phyloP scores from a whole-genome alignment of 148 eudicot species.

The Nepenthes mirabilis region DNA sequence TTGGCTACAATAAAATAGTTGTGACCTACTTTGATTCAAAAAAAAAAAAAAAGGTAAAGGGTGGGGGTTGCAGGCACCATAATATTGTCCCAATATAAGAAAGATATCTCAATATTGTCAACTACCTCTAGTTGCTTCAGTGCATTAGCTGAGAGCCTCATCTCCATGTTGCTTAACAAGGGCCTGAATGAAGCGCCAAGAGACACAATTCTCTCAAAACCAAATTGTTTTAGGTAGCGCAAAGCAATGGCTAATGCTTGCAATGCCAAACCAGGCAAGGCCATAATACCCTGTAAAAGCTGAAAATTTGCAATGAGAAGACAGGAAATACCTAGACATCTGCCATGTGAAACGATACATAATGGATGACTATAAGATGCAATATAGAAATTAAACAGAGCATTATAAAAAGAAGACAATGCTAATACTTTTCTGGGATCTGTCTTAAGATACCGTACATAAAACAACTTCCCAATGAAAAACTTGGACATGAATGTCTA shows the following conservation, averaged over 20 bases:
- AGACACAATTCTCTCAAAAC: slow-evolving; percentile 63
- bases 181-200: slow-evolving; percentile 80
- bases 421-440: too few relatives aligned
- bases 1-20: too few relatives aligned
- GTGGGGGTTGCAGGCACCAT: neutral
- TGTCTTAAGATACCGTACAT: too few relatives aligned
- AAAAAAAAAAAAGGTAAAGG: neutral
- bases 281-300: slow-evolving; percentile 48
- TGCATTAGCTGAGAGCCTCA: slow-evolving; percentile 88
- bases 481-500: too few relatives aligned
- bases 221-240: slow-evolving; percentile 84
- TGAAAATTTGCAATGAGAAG: neutral
- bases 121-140: slow-evolving; percentile 88
- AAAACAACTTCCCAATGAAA: too few relatives aligned
- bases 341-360: neutral
- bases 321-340: neutral
- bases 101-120: slow-evolving; percentile 1
- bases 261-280: slow-evolving; percentile 62
- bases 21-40: neutral
- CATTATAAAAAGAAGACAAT: neutral
- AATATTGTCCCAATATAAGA: neutral
- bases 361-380: neutral
- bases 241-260: slow-evolving; percentile 66
- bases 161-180: slow-evolving; percentile 55
- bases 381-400: neutral